These are phyloP conservation scores for Lipomyces yamadae DNA, from an alignment of 805 yeast genomes.

Conservation along the genomic window DNA sequence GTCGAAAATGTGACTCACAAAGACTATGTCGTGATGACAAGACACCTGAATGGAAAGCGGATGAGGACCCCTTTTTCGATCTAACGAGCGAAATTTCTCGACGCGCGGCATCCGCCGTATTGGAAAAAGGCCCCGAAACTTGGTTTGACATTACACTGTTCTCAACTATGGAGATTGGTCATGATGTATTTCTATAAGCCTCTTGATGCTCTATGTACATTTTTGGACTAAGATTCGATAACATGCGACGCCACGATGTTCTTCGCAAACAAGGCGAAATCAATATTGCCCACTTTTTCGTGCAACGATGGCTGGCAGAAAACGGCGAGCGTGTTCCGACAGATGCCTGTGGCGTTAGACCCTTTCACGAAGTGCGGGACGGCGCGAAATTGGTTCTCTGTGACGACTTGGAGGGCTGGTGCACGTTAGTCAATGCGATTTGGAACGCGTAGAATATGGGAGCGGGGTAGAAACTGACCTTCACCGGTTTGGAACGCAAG, in stretches of 20 bases:
- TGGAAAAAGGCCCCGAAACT: background rate
- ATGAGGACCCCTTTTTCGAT: background rate
- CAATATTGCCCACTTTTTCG: conserved; percentile 51
- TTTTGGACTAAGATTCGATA: background rate
- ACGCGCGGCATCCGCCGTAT: conserved; percentile 4
- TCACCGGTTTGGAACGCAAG: conserved; percentile 67
- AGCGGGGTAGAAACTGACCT: conserved; percentile 15
- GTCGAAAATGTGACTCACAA: background rate
- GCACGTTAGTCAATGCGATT: background rate
- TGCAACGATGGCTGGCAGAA: conserved; percentile 65
- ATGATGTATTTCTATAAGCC: conserved; percentile 1
- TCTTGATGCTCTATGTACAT: background rate
- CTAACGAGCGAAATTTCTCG: conserved; percentile 1
- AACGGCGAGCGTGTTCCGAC: conserved; percentile 63
- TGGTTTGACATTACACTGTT: conserved; percentile 13
- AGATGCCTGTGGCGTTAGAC: conserved; percentile 45
- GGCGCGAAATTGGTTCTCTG: conserved; percentile 57
- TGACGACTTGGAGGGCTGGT: conserved; percentile 56
- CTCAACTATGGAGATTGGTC: conserved; percentile 7
- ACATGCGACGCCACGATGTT: conserved; percentile 46
- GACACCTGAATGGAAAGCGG: background rate
- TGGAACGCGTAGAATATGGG: background rate
- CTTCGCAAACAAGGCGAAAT: conserved; percentile 57
- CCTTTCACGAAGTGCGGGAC: conserved; percentile 64
- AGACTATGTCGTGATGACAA: background rate